These are phyloP conservation scores for Xylaria palmicola DNA, from an alignment of 495 filamentous ascomycete genomes.

Conservation along the genomic window DNA sequence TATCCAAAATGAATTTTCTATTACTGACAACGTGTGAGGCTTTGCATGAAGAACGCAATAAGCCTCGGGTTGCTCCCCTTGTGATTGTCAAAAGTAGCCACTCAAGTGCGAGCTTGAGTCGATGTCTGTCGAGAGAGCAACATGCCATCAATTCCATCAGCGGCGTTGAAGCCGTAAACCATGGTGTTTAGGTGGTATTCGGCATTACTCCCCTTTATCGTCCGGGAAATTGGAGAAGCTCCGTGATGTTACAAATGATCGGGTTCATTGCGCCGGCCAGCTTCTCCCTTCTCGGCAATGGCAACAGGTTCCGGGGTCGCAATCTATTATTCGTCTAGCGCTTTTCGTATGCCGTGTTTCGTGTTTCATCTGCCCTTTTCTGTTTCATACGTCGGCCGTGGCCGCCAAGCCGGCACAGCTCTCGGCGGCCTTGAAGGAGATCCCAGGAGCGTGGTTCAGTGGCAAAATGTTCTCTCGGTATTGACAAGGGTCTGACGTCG, in stretches of 20 bases:
- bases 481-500: background rate
- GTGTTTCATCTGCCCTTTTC: no score
- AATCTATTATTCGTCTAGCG: background rate
- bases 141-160: background rate
- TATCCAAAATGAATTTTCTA: background rate
- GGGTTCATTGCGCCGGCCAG: background rate
- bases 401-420: background rate
- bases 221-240: slow-evolving; percentile 7
- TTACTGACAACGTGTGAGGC: background rate
- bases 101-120: background rate
- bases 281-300: background rate
- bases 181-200: background rate
- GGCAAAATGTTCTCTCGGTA: background rate
- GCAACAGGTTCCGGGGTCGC: background rate
- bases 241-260: background rate
- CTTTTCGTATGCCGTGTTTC: background rate
- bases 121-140: background rate
- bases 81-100: background rate
- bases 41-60: background rate
- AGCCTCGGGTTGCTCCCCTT: background rate
- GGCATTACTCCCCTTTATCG: slow-evolving; percentile 15
- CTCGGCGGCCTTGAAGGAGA: background rate
- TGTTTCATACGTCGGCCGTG: background rate
- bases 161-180: background rate
- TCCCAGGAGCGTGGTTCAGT: no score